These are phyloP conservation scores for Leccinum fallax DNA, from an alignment of 1,284 basidiomycete genomes.

Conservation along the genomic window DNA sequence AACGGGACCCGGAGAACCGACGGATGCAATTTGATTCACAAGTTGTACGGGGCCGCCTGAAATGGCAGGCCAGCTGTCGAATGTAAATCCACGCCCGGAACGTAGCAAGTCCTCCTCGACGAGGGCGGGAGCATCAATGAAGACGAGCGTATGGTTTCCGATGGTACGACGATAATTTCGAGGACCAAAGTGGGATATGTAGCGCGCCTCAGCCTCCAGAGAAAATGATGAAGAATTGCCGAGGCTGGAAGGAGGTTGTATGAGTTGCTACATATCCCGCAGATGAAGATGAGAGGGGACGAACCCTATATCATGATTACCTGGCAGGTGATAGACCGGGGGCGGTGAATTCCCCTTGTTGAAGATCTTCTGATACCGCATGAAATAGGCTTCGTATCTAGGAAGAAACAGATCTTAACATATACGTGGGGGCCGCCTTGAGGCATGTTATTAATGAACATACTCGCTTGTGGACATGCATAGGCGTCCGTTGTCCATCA, in stretches of 20 bases:
- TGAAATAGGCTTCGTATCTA: constrained; percentile 64
- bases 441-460: constrained; percentile 34
- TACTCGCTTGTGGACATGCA: constrained; percentile 65
- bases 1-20: constrained; percentile 45
- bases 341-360: constrained; percentile 40
- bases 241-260: constrained; percentile 37
- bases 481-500: constrained; percentile 76
- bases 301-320: constrained; percentile 85
- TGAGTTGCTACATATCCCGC: constrained; percentile 1
- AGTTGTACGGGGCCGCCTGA: constrained; percentile 70
- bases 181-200: constrained; percentile 56
- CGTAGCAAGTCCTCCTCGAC: constrained; percentile 78
- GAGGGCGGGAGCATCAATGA: constrained; percentile 71
- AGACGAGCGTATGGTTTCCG: constrained; percentile 70
- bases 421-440: background rate
- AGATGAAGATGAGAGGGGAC: constrained; percentile 17
- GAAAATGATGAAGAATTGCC: constrained; percentile 55
- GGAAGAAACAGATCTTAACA: constrained; percentile 20
- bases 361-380: constrained; percentile 68
- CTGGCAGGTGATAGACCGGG: constrained; percentile 71
- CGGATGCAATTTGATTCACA: constrained; percentile 56
- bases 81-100: constrained; percentile 50
- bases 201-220: constrained; percentile 54
- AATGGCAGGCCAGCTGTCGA: constrained; percentile 63
- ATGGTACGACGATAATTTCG: constrained; percentile 53